A percentile compares a stretch with the other conserved stretches of the same genome.
Conservation (phyloP, 805 yeast genomes). For the Ogataea ramenticola region DNA sequence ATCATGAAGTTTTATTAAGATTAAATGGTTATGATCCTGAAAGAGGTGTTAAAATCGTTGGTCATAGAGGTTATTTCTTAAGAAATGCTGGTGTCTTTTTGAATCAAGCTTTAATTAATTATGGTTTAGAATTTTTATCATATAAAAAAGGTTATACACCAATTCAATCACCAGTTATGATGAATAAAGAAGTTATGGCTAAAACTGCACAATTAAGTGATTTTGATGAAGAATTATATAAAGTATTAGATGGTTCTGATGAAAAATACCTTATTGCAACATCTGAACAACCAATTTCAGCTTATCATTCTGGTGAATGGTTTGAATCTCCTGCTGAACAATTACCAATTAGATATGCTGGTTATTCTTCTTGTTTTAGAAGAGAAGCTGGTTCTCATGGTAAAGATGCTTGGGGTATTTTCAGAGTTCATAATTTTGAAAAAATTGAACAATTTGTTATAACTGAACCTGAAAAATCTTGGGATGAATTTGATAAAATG, state of each 20-base stretch:
- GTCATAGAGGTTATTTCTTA: conserved; percentile 97
- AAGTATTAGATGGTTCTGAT: conserved; percentile 94
- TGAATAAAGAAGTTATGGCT: conserved; percentile 99
- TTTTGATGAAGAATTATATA: conserved; percentile 96
- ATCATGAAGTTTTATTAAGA: conserved; percentile 90
- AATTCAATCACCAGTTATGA: conserved; percentile 98
- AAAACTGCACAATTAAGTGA: conserved; percentile 97
- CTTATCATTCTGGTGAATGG: conserved; percentile 97
- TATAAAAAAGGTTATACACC: conserved; percentile 69
- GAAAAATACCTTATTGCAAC: conserved; percentile 98
- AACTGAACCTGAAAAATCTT: conserved; percentile 96
- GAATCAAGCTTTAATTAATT: conserved; percentile 96
- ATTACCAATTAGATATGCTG: conserved; percentile 94
- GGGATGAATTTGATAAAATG: conserved; percentile 97
- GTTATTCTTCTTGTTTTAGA: conserved; percentile 97
- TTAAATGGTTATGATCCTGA: conserved; percentile 98
- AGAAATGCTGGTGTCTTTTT: conserved; percentile 94
- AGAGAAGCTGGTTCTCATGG: conserved; percentile 99
- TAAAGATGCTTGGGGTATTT: conserved; percentile 99
- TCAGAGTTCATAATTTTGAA: conserved; percentile 98
- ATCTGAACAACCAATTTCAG: conserved; percentile 98
- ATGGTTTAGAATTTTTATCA: conserved; percentile 81
- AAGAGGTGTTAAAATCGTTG: conserved; percentile 95
- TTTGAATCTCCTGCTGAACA: conserved; percentile 96
- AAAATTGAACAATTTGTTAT: conserved; percentile 94